Base-by-base conservation (phyloP, 371 early-diverging fungal genomes). In the Synchytrium microbalum region DNA sequence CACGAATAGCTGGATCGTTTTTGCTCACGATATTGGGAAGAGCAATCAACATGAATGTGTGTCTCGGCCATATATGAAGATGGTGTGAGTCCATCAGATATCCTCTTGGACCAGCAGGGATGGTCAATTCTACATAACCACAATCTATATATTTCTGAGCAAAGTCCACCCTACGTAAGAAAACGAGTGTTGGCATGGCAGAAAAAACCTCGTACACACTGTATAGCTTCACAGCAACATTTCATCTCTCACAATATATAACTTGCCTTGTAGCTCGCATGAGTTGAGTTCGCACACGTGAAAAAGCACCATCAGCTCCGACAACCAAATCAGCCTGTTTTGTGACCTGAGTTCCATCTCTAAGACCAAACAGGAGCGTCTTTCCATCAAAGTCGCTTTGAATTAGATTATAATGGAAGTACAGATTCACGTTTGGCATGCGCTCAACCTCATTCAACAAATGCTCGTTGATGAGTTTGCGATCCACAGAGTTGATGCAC, bases 51-150 rank as follows among this genome's bases (percentile, higher is more conserved):
- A 96, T 95, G 64, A 91, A 95, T 3, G 88, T 84, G 56, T 92
- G 88, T 16, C 92, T 80, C 0, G 98, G 98, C 98, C 98, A 98
- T 62, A 98, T 98, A 74, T 98, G 98, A 61, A 98, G 80, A 68
- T 93, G 93, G 69, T 92, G 82, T 0, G 92, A 87, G 67, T 89
- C 86, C 81, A 96, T 86, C 16, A 86, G 86, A 77, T 87, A 95
- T 1, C 76, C 78, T 3, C 2, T 54, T 2, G 60, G 56, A 55
- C 58, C 57, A 1, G 96, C 83, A 1, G 79, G 79, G 72, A 93
- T 90, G 28, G 80, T 85, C 59, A 98, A 76, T 72, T 98, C 96
- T 64, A 91, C 88, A 72, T 93, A 98, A 2, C 80, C 90, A 59
- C 92, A 91, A 62, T 89, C 89, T 61, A 98, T 95, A 68, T 92